Percentiles rank a stretch among this genome's conserved stretches.
Evolutionary conservation across 31 red algal species (phyloP).

Genomic region (Asparagopsis taxiformis): DNA sequence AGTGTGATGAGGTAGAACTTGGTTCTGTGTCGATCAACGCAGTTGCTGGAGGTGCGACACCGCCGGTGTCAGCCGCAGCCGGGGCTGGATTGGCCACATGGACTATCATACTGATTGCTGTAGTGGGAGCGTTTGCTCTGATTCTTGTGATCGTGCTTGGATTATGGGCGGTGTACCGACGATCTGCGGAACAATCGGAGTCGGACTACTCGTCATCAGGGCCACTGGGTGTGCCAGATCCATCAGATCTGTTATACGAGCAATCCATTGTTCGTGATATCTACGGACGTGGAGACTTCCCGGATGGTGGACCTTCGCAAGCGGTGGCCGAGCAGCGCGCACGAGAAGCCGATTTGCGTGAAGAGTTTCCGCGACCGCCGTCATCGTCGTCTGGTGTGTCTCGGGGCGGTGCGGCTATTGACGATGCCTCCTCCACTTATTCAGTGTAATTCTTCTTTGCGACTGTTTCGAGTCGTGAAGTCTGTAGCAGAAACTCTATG

Average conservation of each 20-base stretch:
- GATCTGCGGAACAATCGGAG: conserved; percentile 45
- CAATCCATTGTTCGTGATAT: conserved; percentile 78
- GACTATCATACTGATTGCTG: conserved; percentile 63
- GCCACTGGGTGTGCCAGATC: conserved; percentile 67
- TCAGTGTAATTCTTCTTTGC: conserved; percentile 67
- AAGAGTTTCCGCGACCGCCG: conserved; percentile 67
- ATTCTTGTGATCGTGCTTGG: conserved; percentile 57
- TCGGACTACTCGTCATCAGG: conserved; percentile 72
- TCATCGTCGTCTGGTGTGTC: conserved; percentile 70
- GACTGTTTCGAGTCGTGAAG: conserved; percentile 20
- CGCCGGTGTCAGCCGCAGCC: conserved; percentile 2
- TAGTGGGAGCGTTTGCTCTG: conserved; percentile 40
- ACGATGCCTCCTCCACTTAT: conserved; percentile 71
- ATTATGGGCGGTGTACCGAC: conserved; percentile 38
- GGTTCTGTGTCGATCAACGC: conserved; percentile 15
- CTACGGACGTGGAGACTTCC: conserved; percentile 69
- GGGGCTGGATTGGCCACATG: conserved; percentile 40
- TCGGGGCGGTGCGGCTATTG: conserved; percentile 43
- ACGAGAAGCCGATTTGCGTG: conserved; percentile 59
- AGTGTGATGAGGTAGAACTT: conserved; percentile 13
- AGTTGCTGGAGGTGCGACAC: conserved; percentile 12
- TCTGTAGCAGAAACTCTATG: conserved; percentile 17
- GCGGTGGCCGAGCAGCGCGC: conserved; percentile 60
- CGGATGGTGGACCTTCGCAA: conserved; percentile 51
- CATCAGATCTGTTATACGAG: conserved; percentile 70